These are phyloP conservation scores for Beta macrorhiza DNA, from an alignment of 179 eudicot genomes.

Conservation along the genomic window DNA sequence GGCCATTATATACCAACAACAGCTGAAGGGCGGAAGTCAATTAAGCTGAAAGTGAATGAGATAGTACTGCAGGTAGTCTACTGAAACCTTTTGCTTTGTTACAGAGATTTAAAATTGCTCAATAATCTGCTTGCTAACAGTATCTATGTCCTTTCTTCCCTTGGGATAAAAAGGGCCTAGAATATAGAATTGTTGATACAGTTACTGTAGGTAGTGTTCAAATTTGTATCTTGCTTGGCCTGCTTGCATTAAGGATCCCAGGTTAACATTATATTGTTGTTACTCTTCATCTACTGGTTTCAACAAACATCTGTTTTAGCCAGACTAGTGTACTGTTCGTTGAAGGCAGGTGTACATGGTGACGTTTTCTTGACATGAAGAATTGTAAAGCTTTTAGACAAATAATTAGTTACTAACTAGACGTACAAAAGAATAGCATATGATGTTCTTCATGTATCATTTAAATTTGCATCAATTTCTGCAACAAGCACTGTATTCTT, in stretches of 20 bases:
- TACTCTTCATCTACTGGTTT: background rate
- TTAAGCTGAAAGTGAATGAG: slow-evolving; percentile 83
- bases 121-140: background rate
- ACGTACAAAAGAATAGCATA: background rate
- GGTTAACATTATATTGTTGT: background rate
- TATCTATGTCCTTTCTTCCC: background rate
- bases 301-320: background rate
- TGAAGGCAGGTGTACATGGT: background rate
- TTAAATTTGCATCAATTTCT: background rate
- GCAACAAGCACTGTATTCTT: background rate
- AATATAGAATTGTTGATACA: background rate
- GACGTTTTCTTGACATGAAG: background rate
- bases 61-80: slow-evolving; percentile 79
- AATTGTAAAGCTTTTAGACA: background rate
- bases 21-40: slow-evolving; percentile 77
- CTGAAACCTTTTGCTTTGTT: background rate
- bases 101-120: background rate
- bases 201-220: background rate
- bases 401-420: background rate
- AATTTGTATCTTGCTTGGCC: background rate
- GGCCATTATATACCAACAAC: slow-evolving; percentile 82
- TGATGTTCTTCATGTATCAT: background rate
- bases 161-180: background rate
- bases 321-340: background rate
- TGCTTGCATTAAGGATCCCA: background rate